Base-by-base conservation (phyloP, 202 grass and related monocot species). In the Musa balbisiana region DNA sequence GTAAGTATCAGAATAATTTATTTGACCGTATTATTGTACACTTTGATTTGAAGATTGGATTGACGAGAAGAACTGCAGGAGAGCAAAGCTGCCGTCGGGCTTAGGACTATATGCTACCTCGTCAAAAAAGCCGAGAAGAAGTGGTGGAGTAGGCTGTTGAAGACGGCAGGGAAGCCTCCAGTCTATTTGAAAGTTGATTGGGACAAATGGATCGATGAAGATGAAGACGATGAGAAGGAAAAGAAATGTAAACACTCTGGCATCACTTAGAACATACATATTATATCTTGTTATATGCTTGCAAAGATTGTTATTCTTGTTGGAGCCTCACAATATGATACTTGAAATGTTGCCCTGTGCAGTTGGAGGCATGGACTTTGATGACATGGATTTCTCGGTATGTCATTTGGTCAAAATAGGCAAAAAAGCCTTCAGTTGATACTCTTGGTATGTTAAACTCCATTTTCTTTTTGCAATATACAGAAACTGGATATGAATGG, bases 371-470 rank as follows among this genome's bases (percentile, higher is more conserved):
- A 86, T 27, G 79, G 74, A 86, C 67, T 87, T 92, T 2, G 76
- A 78, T 19, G 90, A 75, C 50, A 97, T 97, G 93, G 88, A 92
- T n/a, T 97, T 92, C 78, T 97, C 86, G 76, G 88, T 92, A 83
- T 56, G 86, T 74, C 6, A 15, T 68, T 5, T 58, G 33, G 1
- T 49, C n/a, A 10, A 33, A 59, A 66, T 54, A 76, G 55, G 81
- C 69, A 51, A 54, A 75, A 62, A 33, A 43, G 33, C 6, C 62
- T 75, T 67, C 83, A 2, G 78, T 80, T 81, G 9, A 53, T 83
- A 72, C 33, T 53, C 55, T 86, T 51, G 5, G 3, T 0, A 49
- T 5, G 13, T 43, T n/a, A 43, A 43, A 6, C 26, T 64, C 12
- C 52, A 51, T 16, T 2, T 63, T 25, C 26, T 43, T 43, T 43